Conservation (phyloP, 179 eudicot species). For the Pouteria campechiana region DNA sequence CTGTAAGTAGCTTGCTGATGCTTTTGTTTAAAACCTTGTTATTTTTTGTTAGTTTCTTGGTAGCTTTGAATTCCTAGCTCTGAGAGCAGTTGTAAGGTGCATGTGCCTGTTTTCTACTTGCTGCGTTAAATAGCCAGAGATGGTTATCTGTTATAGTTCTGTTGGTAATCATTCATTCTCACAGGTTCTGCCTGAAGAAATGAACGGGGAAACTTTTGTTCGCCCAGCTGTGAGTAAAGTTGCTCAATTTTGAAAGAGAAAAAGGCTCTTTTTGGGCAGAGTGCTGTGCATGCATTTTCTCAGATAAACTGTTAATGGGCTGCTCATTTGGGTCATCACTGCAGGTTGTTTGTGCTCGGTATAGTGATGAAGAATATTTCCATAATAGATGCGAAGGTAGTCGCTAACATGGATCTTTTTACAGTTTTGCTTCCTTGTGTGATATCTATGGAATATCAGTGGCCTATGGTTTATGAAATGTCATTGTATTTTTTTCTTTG, state of each 20-base stretch:
- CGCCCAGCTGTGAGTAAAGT: constrained; percentile 54
- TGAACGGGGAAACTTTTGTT: constrained; percentile 44
- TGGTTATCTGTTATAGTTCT: not conserved
- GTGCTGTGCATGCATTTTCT: not conserved
- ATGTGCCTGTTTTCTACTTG: not conserved
- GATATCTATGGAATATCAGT: too few species aligned
- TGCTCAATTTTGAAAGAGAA: not conserved
- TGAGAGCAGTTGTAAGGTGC: too few species aligned
- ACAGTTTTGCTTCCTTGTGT: too few species aligned
- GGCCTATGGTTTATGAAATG: too few species aligned
- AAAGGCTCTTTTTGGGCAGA: not conserved
- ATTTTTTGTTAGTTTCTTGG: too few species aligned
- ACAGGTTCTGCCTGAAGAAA: constrained; percentile 74
- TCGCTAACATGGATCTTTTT: not conserved
- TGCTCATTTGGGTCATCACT: not conserved
- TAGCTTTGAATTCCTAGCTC: too few species aligned
- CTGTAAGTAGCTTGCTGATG: constrained; percentile 50
- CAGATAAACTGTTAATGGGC: not conserved
- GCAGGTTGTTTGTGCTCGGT: constrained; percentile 80
- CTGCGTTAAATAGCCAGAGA: not conserved
- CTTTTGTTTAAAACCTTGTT: not conserved
- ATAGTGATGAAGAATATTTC: constrained; percentile 75
- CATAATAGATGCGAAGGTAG: constrained; percentile 71
- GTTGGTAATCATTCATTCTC: too few species aligned
- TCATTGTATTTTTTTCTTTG: too few species aligned